phyloP scores from a whole-genome alignment of 257 asterid species.

The Nicotiana otophora region DNA sequence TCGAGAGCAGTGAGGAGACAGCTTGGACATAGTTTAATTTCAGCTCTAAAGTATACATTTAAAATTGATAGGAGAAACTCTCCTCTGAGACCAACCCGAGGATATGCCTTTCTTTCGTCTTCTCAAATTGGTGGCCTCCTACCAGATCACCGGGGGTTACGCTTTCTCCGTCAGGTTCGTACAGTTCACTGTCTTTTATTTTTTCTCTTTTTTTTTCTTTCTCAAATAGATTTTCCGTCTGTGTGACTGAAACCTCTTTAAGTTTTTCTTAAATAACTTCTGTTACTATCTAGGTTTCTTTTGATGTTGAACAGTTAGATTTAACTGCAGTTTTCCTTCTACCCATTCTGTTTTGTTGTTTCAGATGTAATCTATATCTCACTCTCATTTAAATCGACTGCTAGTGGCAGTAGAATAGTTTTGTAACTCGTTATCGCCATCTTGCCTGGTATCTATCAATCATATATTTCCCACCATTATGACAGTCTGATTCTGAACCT shows the following conservation, averaged over 20 bases:
- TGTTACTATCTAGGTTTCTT: neutral
- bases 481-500: conserved; percentile 4
- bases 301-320: neutral
- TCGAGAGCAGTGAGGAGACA: conserved; percentile 88
- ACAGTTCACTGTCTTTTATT: neutral
- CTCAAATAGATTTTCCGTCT: neutral
- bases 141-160: conserved; percentile 77
- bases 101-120: conserved; percentile 78
- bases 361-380: neutral
- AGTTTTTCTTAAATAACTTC: neutral
- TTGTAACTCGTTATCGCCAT: neutral
- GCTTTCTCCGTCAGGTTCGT: conserved; percentile 82
- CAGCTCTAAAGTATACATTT: conserved; percentile 70
- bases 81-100: conserved; percentile 76
- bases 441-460: neutral
- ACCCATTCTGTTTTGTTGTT: neutral
- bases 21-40: conserved; percentile 81
- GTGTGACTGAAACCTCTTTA: neutral
- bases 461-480: neutral
- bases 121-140: conserved; percentile 79
- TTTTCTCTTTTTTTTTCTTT: neutral
- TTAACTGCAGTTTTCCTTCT: neutral
- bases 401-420: neutral
- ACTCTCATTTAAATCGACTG: neutral
- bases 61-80: conserved; percentile 77